Percentiles rank a stretch among this genome's conserved stretches.
phyloP scores from a whole-genome alignment of 768 basidiomycete genomes.

The Psilocybe cubensis region DNA sequence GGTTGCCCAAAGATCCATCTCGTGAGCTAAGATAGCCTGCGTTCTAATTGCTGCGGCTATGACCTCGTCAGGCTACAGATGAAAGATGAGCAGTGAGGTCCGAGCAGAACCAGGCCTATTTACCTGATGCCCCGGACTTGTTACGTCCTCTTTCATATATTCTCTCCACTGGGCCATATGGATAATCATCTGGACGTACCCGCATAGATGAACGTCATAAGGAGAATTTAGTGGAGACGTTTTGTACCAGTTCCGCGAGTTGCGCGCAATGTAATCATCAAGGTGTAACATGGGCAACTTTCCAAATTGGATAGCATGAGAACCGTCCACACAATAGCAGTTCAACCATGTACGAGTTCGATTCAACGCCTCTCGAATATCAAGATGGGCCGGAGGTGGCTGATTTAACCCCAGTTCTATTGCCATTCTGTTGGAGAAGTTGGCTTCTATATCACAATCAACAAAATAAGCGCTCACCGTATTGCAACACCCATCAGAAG shows the following conservation, averaged over 20 bases:
- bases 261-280: slow-evolving; percentile 63
- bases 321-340: slow-evolving; percentile 77
- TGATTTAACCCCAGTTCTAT: slow-evolving; percentile 72
- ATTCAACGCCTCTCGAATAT: slow-evolving; percentile 69
- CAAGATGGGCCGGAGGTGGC: slow-evolving; percentile 48
- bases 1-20: slow-evolving; percentile 43
- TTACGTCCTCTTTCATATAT: slow-evolving; percentile 14
- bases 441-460: not conserved
- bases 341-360: slow-evolving; percentile 76
- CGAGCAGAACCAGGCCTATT: not conserved
- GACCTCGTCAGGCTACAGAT: slow-evolving; percentile 35
- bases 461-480: slow-evolving; percentile 38
- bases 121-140: not conserved
- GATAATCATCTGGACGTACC: slow-evolving; percentile 54
- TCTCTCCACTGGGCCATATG: slow-evolving; percentile 51
- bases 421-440: slow-evolving; percentile 53
- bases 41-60: slow-evolving; percentile 37
- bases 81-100: not conserved
- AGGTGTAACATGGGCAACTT: slow-evolving; percentile 69
- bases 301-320: slow-evolving; percentile 75
- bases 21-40: slow-evolving; percentile 38
- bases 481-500: slow-evolving; percentile 74
- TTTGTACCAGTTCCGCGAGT: slow-evolving; percentile 53
- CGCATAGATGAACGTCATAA: slow-evolving; percentile 52
- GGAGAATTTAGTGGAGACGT: slow-evolving; percentile 41